Conservation (phyloP, 495 filamentous ascomycete species). For the Penicillium subrubescens region DNA sequence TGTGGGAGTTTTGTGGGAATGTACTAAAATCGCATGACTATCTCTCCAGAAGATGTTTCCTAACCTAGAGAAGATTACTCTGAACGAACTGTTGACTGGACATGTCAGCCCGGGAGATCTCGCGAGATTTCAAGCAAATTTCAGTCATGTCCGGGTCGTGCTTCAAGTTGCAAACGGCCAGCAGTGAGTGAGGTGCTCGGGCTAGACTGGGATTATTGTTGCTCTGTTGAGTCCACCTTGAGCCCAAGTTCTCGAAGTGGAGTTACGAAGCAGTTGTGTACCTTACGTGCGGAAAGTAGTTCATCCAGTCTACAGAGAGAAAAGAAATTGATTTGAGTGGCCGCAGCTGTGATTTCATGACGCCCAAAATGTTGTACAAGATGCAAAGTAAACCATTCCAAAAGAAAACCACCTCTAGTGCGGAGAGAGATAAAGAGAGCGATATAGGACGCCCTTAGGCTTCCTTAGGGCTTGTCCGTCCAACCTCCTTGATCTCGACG, state of each 20-base stretch:
- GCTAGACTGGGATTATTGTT: not conserved
- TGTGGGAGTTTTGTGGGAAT: not conserved
- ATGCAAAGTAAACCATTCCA: constrained; percentile 24
- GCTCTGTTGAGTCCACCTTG: not conserved
- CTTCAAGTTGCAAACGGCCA: not conserved
- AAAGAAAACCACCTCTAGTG: constrained; percentile 19
- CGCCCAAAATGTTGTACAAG: constrained; percentile 25
- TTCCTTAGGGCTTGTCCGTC: constrained; percentile 22
- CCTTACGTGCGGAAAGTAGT: not conserved
- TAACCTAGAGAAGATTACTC: not conserved
- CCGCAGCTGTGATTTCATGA: constrained; percentile 16
- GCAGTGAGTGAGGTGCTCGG: not conserved
- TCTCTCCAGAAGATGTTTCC: constrained; percentile 1
- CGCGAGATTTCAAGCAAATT: not conserved
- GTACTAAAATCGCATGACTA: not conserved
- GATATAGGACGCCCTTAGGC: constrained; percentile 7
- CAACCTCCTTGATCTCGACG: constrained; percentile 65
- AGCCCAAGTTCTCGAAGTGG: not conserved
- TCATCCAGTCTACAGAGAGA: not conserved
- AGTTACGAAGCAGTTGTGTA: not conserved
- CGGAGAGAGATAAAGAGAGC: constrained; percentile 17
- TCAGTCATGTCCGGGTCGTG: not conserved
- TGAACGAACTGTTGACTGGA: not conserved
- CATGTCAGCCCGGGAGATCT: not conserved
- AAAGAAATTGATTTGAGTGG: constrained; percentile 13